These are phyloP conservation scores for Acanthamoeba triangularis DNA, from an alignment of 208 protist genomes.

Conservation along the genomic window DNA sequence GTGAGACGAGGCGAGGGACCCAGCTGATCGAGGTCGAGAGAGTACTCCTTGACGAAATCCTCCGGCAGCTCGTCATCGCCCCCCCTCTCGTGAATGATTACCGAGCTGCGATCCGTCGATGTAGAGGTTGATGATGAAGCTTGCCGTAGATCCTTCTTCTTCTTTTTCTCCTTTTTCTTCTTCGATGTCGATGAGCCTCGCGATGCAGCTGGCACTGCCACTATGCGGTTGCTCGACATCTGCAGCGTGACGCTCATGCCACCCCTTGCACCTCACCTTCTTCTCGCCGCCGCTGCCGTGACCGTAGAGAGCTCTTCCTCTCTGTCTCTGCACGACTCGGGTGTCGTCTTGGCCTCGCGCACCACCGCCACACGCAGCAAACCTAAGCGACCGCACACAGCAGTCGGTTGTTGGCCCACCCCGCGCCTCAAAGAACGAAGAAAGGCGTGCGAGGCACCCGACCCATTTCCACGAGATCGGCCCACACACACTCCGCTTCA, in stretches of 20 bases:
- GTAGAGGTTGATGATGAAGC: neutral
- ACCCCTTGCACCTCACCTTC: no score
- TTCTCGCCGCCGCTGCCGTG: no score
- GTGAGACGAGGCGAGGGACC: neutral
- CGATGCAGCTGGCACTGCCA: neutral
- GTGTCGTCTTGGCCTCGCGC: no score
- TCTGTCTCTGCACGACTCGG: no score
- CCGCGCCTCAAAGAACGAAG: neutral
- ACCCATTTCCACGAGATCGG: constrained; percentile 11
- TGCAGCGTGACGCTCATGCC: neutral
- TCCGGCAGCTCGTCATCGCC: neutral
- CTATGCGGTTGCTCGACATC: neutral
- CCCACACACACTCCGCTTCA: constrained; percentile 14
- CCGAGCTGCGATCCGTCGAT: neutral
- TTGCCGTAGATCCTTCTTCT: neutral
- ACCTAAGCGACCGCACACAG: no score
- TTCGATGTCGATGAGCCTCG: neutral
- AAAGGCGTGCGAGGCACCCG: neutral
- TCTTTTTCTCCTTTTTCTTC: constrained; percentile 35
- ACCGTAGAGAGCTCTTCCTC: no score
- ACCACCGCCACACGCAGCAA: no score
- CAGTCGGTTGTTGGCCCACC: no score
- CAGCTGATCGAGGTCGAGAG: neutral
- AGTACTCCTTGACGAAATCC: constrained; percentile 10
- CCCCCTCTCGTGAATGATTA: constrained; percentile 5